phyloP scores from a whole-genome alignment of 495 filamentous ascomycete genomes.

The Xylaria longipes region DNA sequence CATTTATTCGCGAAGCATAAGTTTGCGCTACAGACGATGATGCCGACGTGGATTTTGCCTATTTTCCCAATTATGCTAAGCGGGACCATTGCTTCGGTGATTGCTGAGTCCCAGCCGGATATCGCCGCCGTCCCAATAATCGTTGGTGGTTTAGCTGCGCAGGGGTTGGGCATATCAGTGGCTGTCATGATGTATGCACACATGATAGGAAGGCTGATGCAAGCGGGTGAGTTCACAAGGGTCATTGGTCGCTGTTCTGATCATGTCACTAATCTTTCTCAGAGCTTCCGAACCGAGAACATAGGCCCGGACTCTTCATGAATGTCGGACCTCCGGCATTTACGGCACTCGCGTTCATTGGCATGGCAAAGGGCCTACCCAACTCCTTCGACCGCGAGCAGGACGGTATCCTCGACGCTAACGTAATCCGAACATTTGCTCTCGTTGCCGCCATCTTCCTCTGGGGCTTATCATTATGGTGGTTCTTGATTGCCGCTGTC shows the following conservation, averaged over 20 bases:
- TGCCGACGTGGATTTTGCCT: slow-evolving; percentile 64
- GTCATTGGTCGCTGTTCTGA: background rate
- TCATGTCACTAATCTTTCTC: background rate
- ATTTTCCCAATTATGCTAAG: slow-evolving; percentile 64
- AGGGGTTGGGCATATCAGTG: slow-evolving; percentile 60
- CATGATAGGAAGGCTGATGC: slow-evolving; percentile 68
- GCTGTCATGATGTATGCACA: slow-evolving; percentile 60
- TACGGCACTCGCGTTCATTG: slow-evolving; percentile 70
- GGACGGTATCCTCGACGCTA: slow-evolving; percentile 38
- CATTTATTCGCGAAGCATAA: slow-evolving; percentile 55
- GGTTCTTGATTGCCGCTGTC: slow-evolving; percentile 66
- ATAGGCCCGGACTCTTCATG: slow-evolving; percentile 72
- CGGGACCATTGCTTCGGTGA: slow-evolving; percentile 56
- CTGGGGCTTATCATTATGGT: slow-evolving; percentile 75
- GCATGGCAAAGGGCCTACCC: slow-evolving; percentile 61
- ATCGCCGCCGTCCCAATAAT: slow-evolving; percentile 52
- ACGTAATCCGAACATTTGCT: slow-evolving; percentile 59
- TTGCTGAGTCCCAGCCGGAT: slow-evolving; percentile 52
- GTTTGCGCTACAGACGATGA: slow-evolving; percentile 48
- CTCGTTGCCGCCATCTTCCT: slow-evolving; percentile 65
- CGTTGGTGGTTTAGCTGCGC: slow-evolving; percentile 56
- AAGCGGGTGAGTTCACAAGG: slow-evolving; percentile 53
- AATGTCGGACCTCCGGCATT: slow-evolving; percentile 73
- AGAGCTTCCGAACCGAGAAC: slow-evolving; percentile 56
- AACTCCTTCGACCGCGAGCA: slow-evolving; percentile 40